phyloP scores from a whole-genome alignment of 345 rosid genomes.

The Acer saccharum region DNA sequence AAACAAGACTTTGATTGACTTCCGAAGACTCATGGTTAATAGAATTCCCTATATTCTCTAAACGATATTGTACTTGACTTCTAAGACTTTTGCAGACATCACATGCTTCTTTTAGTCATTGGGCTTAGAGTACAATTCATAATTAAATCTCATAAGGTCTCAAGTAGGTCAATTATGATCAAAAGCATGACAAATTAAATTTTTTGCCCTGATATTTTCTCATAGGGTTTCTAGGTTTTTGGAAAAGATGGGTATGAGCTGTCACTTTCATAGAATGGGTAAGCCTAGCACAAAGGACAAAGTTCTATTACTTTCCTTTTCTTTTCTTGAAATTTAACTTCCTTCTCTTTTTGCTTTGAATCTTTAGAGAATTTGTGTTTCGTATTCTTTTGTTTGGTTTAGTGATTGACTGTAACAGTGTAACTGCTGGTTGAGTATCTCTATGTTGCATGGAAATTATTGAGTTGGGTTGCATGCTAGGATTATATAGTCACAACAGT shows the following conservation, averaged over 20 bases:
- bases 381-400: not conserved
- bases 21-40: not conserved
- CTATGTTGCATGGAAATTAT: not conserved
- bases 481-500: not conserved
- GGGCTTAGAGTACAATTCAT: too few species aligned
- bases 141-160: too few species aligned
- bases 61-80: too few species aligned
- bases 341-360: not conserved
- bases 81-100: too few species aligned
- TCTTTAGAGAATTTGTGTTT: too few species aligned
- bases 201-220: too few species aligned
- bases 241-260: not conserved
- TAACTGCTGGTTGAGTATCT: not conserved
- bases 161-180: too few species aligned
- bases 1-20: not conserved
- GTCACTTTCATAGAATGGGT: not conserved
- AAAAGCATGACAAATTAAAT: too few species aligned
- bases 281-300: not conserved
- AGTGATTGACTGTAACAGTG: not conserved
- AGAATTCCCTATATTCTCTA: not conserved
- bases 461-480: not conserved
- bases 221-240: not conserved
- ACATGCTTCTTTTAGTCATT: too few species aligned
- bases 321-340: not conserved
- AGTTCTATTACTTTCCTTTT: not conserved